Conservation (phyloP, 2,329 filamentous ascomycete genomes). For the Aspergillus uvarum region DNA sequence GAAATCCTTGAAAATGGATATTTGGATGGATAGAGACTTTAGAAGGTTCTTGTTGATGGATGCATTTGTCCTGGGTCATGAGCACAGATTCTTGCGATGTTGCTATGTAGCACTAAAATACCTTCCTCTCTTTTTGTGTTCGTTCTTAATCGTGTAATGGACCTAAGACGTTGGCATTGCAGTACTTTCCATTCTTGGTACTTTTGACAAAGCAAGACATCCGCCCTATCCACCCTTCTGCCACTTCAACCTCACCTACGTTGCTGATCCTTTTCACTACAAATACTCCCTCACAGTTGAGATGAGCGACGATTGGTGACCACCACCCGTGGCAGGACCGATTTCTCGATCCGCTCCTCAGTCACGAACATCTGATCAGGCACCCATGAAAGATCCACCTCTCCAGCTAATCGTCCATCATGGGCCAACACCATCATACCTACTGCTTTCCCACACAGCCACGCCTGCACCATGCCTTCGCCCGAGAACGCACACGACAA, state of each 20-base stretch:
- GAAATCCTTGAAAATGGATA: background rate
- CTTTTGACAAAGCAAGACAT: too few species aligned
- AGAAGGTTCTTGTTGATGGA: background rate
- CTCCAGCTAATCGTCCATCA: slow-evolving; percentile 12
- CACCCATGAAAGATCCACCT: slow-evolving; percentile 28
- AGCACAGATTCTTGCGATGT: too few species aligned
- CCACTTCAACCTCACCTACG: too few species aligned
- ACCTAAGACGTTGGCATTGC: too few species aligned
- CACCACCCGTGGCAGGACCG: slow-evolving; percentile 13
- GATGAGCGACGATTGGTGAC: background rate
- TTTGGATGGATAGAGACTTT: background rate
- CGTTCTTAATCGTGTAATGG: too few species aligned
- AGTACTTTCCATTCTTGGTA: too few species aligned
- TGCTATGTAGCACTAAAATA: too few species aligned
- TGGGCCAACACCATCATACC: slow-evolving; percentile 24
- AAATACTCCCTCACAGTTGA: background rate
- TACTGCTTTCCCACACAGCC: slow-evolving; percentile 31
- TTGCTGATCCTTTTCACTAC: too few species aligned
- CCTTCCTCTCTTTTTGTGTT: too few species aligned
- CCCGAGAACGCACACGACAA: slow-evolving; percentile 31
- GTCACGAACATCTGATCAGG: slow-evolving; percentile 31
- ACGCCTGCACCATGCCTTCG: slow-evolving; percentile 36
- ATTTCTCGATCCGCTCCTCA: slow-evolving; percentile 21
- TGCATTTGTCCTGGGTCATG: too few species aligned
- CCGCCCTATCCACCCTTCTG: too few species aligned